Percentiles rank a stretch among this genome's conserved stretches.
Conservation (phyloP, 2,329 filamentous ascomycete genomes). For the Stagonosporopsis tanaceti region DNA sequence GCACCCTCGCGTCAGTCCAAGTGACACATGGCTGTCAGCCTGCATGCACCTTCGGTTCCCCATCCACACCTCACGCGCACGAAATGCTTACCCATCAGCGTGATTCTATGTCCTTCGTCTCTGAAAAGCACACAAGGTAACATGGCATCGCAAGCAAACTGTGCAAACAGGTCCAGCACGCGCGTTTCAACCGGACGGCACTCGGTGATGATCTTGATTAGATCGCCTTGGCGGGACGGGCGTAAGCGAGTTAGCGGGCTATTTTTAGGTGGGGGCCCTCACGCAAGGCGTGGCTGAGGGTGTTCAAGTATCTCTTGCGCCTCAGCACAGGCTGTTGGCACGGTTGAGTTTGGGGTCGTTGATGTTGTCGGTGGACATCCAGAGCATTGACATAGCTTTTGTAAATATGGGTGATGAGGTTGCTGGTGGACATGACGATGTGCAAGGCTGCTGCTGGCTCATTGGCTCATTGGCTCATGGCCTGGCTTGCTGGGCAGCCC, state of each 20-base stretch:
- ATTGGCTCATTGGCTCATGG: neutral
- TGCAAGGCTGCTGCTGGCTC: neutral
- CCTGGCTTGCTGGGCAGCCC: neutral
- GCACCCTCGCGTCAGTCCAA: constrained; percentile 1
- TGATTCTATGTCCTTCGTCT: neutral
- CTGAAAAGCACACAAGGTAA: neutral
- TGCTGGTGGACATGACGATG: neutral
- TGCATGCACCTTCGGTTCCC: constrained; percentile 9
- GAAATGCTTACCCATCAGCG: neutral
- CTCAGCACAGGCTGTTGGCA: constrained; percentile 7
- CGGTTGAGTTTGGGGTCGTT: neutral
- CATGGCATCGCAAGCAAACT: neutral
- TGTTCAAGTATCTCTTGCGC: constrained; percentile 8
- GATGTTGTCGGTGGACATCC: neutral
- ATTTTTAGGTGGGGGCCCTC: constrained; percentile 9
- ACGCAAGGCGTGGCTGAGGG: constrained; percentile 8
- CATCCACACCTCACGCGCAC: constrained; percentile 5
- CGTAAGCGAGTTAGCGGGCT: constrained; percentile 9
- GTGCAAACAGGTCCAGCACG: neutral
- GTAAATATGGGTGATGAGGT: neutral
- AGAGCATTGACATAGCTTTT: neutral
- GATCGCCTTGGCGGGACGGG: constrained; percentile 16
- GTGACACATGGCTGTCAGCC: constrained; percentile 6
- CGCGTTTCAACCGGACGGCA: neutral
- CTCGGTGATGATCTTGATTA: constrained; percentile 14